phyloP scores from a whole-genome alignment of 257 asterid species.

The Datura wrightii region DNA sequence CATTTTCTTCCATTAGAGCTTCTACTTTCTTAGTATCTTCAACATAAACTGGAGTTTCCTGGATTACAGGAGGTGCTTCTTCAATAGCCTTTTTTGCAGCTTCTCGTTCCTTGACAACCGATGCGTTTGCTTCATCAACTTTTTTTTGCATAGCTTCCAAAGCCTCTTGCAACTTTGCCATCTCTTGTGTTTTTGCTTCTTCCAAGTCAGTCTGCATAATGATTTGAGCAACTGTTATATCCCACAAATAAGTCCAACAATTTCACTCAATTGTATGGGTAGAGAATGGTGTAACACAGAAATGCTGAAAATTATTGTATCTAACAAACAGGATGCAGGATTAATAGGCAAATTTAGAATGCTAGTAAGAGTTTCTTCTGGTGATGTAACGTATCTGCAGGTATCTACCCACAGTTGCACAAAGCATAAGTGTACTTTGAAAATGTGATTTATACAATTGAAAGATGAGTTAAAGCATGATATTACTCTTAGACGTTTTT shows the following conservation, averaged over 20 bases:
- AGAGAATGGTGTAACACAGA: conserved; percentile 17
- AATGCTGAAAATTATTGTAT: conserved; percentile 19
- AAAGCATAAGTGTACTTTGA: conserved; percentile 1
- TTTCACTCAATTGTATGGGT: conserved; percentile 17
- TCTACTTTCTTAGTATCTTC: conserved; percentile 88
- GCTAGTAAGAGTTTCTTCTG: conserved; percentile 9
- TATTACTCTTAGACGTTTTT: conserved; percentile 89
- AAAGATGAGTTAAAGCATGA: neutral
- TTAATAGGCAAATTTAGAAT: neutral
- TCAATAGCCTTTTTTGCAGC: conserved; percentile 88
- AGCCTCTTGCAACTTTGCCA: conserved; percentile 65
- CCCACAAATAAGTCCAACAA: neutral
- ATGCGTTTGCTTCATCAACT: conserved; percentile 76
- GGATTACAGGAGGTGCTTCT: conserved; percentile 93
- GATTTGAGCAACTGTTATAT: conserved; percentile 29
- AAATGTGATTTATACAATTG: conserved; percentile 9
- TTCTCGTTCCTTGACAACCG: conserved; percentile 75
- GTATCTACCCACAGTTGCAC: conserved; percentile 19
- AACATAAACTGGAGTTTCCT: conserved; percentile 85
- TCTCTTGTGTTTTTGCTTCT: conserved; percentile 84
- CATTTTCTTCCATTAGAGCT: conserved; percentile 72
- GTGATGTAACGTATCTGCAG: conserved; percentile 3
- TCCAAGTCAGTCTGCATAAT: conserved; percentile 84
- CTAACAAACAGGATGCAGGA: conserved; percentile 13
- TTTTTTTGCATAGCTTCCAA: conserved; percentile 78